Percentiles rank a stretch among this genome's conserved stretches.
phyloP scores from a whole-genome alignment of 176 grass and related monocot genomes.

The Urochloa ruziziensis region DNA sequence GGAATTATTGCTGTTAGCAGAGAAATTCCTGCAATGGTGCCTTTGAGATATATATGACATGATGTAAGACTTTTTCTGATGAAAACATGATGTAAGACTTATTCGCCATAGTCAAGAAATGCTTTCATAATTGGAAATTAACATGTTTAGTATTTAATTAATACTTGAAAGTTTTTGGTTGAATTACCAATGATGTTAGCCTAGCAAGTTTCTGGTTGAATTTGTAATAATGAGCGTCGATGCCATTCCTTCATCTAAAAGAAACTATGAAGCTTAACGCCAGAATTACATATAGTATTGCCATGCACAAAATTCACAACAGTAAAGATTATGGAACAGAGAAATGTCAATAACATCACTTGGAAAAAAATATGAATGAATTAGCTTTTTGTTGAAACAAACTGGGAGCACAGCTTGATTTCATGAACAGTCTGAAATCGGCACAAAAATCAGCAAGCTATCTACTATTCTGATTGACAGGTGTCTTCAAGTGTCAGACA shows the following conservation, averaged over 20 bases:
- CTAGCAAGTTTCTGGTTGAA: not conserved
- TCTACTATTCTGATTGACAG: slow-evolving; percentile 12
- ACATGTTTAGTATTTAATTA: not conserved
- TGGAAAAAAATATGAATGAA: not conserved
- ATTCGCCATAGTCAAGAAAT: not conserved
- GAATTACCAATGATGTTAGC: too few relatives aligned
- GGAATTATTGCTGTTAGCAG: not conserved
- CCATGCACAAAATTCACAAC: not conserved
- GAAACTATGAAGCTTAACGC: not conserved
- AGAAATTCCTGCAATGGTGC: not conserved
- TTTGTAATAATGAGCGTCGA: too few relatives aligned
- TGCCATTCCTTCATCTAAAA: too few relatives aligned
- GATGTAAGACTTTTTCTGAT: not conserved
- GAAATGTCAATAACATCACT: not conserved
- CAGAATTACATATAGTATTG: not conserved
- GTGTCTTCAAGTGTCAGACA: not conserved
- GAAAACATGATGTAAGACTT: too few relatives aligned
- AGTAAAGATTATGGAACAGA: not conserved
- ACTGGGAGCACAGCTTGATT: not conserved
- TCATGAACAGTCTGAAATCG: slow-evolving; percentile 16
- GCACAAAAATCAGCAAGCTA: not conserved
- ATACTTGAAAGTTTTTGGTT: not conserved
- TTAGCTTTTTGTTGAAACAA: not conserved
- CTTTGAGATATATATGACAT: not conserved
- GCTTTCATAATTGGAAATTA: not conserved